phyloP scores from a whole-genome alignment of 176 grass and related monocot species.

The Calamus simplicifolius region DNA sequence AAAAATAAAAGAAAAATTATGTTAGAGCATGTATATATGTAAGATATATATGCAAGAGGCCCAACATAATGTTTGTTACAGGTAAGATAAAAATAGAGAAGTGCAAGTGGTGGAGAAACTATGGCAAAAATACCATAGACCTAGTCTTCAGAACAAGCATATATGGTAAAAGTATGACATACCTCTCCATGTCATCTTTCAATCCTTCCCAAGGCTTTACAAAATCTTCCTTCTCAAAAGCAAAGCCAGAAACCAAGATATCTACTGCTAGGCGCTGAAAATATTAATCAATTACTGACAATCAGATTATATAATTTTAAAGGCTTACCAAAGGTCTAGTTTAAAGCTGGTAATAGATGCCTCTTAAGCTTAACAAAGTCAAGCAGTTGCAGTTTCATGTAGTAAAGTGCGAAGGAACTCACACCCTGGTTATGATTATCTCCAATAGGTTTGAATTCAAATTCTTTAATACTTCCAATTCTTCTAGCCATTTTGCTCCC shows the following conservation, averaged over 20 bases:
- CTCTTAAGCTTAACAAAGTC: neutral
- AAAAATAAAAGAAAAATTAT: too few species aligned
- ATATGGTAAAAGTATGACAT: neutral
- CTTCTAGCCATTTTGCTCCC: conserved; percentile 91
- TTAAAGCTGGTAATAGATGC: neutral
- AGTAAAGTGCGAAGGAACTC: conserved; percentile 29
- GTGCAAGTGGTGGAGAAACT: too few species aligned
- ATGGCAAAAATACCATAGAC: too few species aligned
- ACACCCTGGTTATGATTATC: conserved; percentile 94
- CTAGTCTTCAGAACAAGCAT: neutral
- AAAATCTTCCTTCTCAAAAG: conserved; percentile 69
- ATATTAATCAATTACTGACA: too few species aligned
- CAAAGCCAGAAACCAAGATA: conserved; percentile 78
- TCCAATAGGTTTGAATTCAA: conserved; percentile 79
- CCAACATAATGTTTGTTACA: too few species aligned
- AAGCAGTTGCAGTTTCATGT: conserved; percentile 6
- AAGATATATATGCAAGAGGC: too few species aligned
- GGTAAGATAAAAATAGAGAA: too few species aligned
- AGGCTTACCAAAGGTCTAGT: neutral
- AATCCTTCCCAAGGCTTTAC: conserved; percentile 81
- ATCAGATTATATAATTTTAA: too few species aligned
- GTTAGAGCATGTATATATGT: too few species aligned
- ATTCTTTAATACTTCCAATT: conserved; percentile 80
- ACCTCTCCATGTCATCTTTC: conserved; percentile 89
- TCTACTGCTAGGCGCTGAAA: conserved; percentile 75